Base-by-base conservation (phyloP, 352 stramenopile species). In the Globisporangium apiculatum region DNA sequence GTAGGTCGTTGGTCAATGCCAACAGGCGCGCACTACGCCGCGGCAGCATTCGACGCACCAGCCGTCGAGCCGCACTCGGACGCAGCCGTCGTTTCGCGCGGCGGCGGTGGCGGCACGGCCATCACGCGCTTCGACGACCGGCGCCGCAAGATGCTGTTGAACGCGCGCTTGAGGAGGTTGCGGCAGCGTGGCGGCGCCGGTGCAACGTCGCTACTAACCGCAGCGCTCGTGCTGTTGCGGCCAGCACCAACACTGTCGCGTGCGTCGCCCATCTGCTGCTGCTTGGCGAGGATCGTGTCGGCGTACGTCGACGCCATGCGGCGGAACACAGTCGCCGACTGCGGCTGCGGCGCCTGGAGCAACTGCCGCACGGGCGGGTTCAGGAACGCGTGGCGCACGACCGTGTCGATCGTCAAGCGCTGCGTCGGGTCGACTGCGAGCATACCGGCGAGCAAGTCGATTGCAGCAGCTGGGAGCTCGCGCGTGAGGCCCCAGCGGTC, bases 401-500 rank as follows among this genome's bases (percentile, higher is more conserved):
- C 79, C 51, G 75, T 52, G 47, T 74, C 65, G 58, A 90, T 88
- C n/a, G 69, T 73, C 46, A 86, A 61, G 18, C 81, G 81, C 51
- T 69, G 65, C 17, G 69, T 61, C 35, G 78, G 60, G 65, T 91
- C 77, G 9, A 82, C 75, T 45, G 85, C 58, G 4, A 91, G 61
- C 81, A 91, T 89, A 2, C 63, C 66, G 5, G 76, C 66, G 11
- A 91, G 48, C 46, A 91, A 71, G 66, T 89, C 72, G 68, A 91
- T 76, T 3, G 78, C 73, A 41, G 71, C 58, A 12, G 68, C 35
- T 49, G 81, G 68, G 9, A 91, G 57, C 18, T 72, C 71, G 53
- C 81, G 55, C 15, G 78, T 86, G 47, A 91, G 75, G 1, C 76
- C 78, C 81, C 81, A 91, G 48, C 76, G 76, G 45, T 84, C 69